phyloP scores from a whole-genome alignment of 352 stramenopile species.

The Aphanomyces invadans region DNA sequence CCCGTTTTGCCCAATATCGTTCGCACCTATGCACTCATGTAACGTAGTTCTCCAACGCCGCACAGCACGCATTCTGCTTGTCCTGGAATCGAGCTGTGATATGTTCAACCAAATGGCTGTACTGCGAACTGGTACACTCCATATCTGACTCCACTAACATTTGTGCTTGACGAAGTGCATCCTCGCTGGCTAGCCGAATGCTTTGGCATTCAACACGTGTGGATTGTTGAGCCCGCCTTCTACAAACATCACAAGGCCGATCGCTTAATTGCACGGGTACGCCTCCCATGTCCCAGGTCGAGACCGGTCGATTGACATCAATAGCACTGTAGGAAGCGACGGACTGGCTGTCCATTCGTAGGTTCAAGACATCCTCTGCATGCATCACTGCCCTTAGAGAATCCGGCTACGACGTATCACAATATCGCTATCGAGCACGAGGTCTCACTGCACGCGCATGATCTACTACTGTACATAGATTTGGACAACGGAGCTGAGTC shows the following conservation, averaged over 20 bases:
- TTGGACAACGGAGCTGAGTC: conserved; percentile 74
- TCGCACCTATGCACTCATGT: not conserved
- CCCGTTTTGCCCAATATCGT: not conserved
- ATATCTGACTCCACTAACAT: not conserved
- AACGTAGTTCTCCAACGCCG: conserved; percentile 32
- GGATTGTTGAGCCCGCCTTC: conserved; percentile 34
- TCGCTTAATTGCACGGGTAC: conserved; percentile 31
- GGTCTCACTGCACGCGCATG: no score
- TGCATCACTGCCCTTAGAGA: conserved; percentile 51
- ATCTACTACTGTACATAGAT: conserved; percentile 44
- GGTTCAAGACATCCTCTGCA: conserved; percentile 59
- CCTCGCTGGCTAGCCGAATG: conserved; percentile 28
- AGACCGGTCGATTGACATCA: no score
- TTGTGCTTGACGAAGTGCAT: not conserved
- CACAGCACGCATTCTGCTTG: conserved; percentile 33
- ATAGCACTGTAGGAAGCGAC: conserved; percentile 27
- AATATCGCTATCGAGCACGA: no score
- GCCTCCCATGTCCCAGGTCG: not conserved
- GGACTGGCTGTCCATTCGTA: conserved; percentile 63
- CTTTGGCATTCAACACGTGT: conserved; percentile 81
- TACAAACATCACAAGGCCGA: conserved; percentile 33
- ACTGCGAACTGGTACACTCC: conserved; percentile 27
- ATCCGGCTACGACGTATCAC: conserved; percentile 28
- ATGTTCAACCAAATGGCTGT: conserved; percentile 37
- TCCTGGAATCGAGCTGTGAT: conserved; percentile 38